Evolutionary conservation across 192 early-diverging fungal genomes (phyloP).

Genomic region (Dispira simplex): DNA sequence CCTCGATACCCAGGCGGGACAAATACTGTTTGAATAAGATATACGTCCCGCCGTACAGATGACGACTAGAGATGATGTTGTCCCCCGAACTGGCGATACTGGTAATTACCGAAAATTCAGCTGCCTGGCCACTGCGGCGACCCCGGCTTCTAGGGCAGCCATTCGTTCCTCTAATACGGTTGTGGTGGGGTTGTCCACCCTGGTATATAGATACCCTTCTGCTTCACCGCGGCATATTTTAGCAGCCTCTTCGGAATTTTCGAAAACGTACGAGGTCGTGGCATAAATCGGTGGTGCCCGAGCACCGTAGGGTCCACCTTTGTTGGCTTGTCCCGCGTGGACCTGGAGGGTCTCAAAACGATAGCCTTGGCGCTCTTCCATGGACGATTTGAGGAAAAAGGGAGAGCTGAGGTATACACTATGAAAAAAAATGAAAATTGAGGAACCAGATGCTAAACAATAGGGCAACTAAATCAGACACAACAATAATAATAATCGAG

Average conservation of each 20-base stretch:
- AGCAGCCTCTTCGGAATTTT: slow-evolving; percentile 52
- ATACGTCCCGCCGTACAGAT: slow-evolving; percentile 47
- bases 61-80: slow-evolving; percentile 60
- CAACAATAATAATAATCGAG: no score
- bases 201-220: slow-evolving; percentile 44
- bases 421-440: no score
- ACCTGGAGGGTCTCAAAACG: slow-evolving; percentile 86
- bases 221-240: slow-evolving; percentile 29
- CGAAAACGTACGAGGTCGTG: slow-evolving; percentile 69
- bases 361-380: background rate
- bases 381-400: no score
- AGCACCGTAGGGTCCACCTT: slow-evolving; percentile 45
- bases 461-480: no score
- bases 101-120: slow-evolving; percentile 59
- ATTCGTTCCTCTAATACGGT: slow-evolving; percentile 73
- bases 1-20: slow-evolving; percentile 55
- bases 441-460: no score
- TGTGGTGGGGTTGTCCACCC: slow-evolving; percentile 47
- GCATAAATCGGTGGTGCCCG: slow-evolving; percentile 80
- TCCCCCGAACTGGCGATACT: slow-evolving; percentile 58
- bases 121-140: slow-evolving; percentile 51
- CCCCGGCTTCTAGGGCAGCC: slow-evolving; percentile 66
- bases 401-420: no score
- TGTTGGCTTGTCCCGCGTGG: slow-evolving; percentile 70
- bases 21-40: slow-evolving; percentile 63